These are phyloP conservation scores for Trametes polyzona DNA, from an alignment of 1,284 basidiomycete genomes.

Conservation along the genomic window DNA sequence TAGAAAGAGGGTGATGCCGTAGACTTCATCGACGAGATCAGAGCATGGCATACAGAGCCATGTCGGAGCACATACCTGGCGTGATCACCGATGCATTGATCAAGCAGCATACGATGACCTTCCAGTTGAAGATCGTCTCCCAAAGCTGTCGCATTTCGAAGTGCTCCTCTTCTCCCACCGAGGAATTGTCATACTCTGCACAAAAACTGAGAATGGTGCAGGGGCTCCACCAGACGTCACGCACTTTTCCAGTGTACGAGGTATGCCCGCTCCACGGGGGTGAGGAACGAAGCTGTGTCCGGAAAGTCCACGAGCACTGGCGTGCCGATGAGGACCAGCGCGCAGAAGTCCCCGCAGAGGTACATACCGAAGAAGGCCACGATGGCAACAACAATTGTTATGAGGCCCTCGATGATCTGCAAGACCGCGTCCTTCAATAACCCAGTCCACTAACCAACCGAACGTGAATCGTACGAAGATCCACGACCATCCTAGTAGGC, in stretches of 20 bases:
- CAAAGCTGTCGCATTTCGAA: slow-evolving; percentile 57
- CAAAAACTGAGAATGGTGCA: not conserved
- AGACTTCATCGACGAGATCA: slow-evolving; percentile 9
- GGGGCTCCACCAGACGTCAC: slow-evolving; percentile 7
- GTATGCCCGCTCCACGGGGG: slow-evolving; percentile 59
- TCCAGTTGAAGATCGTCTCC: slow-evolving; percentile 66
- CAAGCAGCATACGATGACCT: slow-evolving; percentile 62
- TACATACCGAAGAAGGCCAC: slow-evolving; percentile 49
- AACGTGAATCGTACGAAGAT: slow-evolving; percentile 42
- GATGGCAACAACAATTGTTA: slow-evolving; percentile 54
- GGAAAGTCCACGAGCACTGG: slow-evolving; percentile 64
- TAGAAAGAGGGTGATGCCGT: slow-evolving; percentile 27
- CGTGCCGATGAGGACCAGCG: not conserved
- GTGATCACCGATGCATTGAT: slow-evolving; percentile 63
- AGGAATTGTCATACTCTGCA: slow-evolving; percentile 63
- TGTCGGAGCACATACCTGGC: slow-evolving; percentile 49
- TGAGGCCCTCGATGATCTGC: slow-evolving; percentile 60
- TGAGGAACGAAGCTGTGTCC: slow-evolving; percentile 56
- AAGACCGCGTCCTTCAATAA: not conserved
- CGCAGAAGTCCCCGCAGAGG: too few species aligned
- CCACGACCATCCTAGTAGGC: slow-evolving; percentile 48
- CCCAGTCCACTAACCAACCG: too few species aligned
- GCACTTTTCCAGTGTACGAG: slow-evolving; percentile 62
- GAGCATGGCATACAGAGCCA: not conserved
- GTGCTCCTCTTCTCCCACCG: slow-evolving; percentile 67